A percentile compares a stretch with the other conserved stretches of the same genome.
Evolutionary conservation across 257 asterid genomes (phyloP).

Genomic region (Solanum microdontum): DNA sequence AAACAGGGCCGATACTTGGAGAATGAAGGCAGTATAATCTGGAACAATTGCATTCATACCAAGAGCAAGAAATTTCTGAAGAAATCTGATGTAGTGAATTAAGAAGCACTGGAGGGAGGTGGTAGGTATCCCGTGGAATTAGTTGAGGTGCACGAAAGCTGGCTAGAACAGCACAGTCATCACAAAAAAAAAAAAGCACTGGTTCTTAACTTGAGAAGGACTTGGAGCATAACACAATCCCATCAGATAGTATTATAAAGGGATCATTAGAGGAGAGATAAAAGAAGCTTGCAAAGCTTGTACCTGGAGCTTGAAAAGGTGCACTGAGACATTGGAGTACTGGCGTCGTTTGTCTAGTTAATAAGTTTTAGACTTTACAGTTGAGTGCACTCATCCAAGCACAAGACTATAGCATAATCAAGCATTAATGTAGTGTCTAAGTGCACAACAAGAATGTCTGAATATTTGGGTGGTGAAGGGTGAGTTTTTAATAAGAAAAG

Average conservation of each 20-base stretch:
- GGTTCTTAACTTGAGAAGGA: neutral
- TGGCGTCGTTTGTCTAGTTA: neutral
- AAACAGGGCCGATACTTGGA: neutral
- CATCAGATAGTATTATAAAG: neutral
- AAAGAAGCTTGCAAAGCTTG: neutral
- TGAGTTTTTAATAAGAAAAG: neutral
- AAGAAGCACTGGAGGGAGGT: neutral
- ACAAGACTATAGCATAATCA: neutral
- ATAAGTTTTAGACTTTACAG: neutral
- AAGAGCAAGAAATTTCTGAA: neutral
- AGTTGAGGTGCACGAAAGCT: too few relatives aligned
- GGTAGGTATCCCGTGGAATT: too few relatives aligned
- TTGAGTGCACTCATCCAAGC: neutral
- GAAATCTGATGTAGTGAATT: neutral
- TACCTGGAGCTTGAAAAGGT: neutral
- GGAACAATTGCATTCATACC: neutral
- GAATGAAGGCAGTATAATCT: neutral
- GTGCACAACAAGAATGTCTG: neutral
- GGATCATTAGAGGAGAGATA: neutral
- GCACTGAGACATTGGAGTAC: neutral
- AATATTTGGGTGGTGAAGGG: neutral
- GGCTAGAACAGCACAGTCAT: rapidly evolving
- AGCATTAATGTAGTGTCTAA: neutral
- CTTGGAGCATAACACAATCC: neutral
- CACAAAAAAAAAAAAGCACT: neutral